Evolutionary conservation across 1,284 basidiomycete genomes (phyloP).

Genomic region (Irpex rosettiformis): DNA sequence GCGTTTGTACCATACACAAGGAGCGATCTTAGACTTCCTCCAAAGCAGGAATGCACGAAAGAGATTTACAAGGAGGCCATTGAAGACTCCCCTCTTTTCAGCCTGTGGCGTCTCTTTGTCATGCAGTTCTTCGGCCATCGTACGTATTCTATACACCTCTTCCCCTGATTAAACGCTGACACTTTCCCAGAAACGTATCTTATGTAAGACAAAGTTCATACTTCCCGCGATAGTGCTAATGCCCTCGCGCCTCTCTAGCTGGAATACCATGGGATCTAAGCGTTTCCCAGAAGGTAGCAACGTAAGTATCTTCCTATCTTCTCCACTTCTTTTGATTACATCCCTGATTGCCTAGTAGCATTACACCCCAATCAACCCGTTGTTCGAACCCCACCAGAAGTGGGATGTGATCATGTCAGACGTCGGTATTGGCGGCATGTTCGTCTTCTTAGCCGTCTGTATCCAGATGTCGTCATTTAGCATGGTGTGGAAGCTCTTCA

Average conservation of each 20-base stretch:
- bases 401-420: background rate
- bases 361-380: background rate
- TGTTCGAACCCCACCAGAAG: background rate
- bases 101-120: constrained; percentile 46
- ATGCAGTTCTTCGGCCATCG: constrained; percentile 76
- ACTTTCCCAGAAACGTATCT: background rate
- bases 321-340: background rate
- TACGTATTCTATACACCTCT: constrained; percentile 38
- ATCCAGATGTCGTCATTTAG: background rate
- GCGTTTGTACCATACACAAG: constrained; percentile 59
- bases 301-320: background rate
- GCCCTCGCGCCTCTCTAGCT: background rate
- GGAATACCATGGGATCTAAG: background rate
- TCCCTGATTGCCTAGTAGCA: background rate
- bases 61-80: constrained; percentile 55
- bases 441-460: background rate
- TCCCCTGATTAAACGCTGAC: background rate
- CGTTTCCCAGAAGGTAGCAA: background rate
- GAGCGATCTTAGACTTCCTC: constrained; percentile 45
- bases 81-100: constrained; percentile 58
- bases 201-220: background rate
- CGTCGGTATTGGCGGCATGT: background rate
- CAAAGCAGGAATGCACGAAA: constrained; percentile 19
- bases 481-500: background rate
- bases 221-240: background rate